Evolutionary conservation across 805 yeast species (phyloP).

Genomic region (Wickerhamomyces ciferrii): DNA sequence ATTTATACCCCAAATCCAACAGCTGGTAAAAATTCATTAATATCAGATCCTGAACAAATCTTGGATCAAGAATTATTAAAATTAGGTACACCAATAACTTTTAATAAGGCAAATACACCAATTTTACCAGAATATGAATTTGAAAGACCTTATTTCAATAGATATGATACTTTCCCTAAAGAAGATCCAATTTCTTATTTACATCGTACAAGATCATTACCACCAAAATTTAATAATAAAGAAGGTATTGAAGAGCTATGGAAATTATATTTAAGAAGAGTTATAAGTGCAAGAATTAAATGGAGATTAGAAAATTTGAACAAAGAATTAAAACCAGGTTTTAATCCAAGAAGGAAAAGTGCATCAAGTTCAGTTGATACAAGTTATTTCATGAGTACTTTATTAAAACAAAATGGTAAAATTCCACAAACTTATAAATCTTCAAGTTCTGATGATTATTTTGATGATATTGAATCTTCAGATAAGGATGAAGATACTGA

Average conservation of each 20-base stretch:
- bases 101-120: neutral
- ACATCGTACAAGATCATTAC: conserved; percentile 17
- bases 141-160: conserved; percentile 7
- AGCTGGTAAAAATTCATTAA: conserved; percentile 12
- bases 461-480: neutral
- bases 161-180: conserved; percentile 12
- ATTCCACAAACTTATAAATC: conserved; percentile 2
- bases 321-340: conserved; percentile 2
- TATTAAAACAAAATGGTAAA: conserved; percentile 3
- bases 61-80: conserved; percentile 17
- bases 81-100: conserved; percentile 11
- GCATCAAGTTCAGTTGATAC: conserved; percentile 19
- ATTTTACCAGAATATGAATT: conserved; percentile 8
- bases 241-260: conserved; percentile 20
- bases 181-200: conserved; percentile 2
- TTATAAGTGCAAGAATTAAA: conserved; percentile 26
- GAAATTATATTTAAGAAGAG: conserved; percentile 26
- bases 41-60: conserved; percentile 16
- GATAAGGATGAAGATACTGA: neutral
- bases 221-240: conserved; percentile 9
- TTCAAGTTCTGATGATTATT: neutral
- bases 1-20: conserved; percentile 20
- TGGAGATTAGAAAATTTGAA: conserved; percentile 22
- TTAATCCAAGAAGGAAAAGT: conserved; percentile 5
- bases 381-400: conserved; percentile 12